Base-by-base conservation (phyloP, 805 yeast species). In the Candida ulmi region DNA sequence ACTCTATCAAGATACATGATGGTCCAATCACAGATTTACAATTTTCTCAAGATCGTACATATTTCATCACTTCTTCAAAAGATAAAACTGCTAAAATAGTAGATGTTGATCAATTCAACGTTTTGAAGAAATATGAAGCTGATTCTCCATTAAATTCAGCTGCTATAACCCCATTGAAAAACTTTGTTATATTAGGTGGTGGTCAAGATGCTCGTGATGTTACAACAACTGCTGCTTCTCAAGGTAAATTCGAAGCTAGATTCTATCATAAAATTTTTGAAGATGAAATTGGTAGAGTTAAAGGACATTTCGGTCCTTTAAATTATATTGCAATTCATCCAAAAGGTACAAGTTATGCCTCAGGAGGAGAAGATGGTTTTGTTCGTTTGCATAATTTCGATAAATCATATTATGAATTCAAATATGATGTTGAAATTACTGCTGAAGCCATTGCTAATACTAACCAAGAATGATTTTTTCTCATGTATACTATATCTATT, bases 161-260 rank as follows among this genome's bases (percentile, higher is more conserved):
- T 16, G 83, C 95, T 49, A 83, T 93, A 51, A 90, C 99, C 13
- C 95, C 98, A 19, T 71, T 80, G 42, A 93, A 93, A 68, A 91
- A 93, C 59, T 91, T 82, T 60, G 84, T 93, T 46, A 82, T 93
- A 36, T 72, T 93, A 46, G 99, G 98, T 39, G 99, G 99, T 69
- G 99, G 99, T 80, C 98, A 93, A 72, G 98, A 88, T 56, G 98
- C 99, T 30, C 80, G 88, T 65, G 95, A 90, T 63, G 99, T 93
- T 59, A 93, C 99, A 32, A 93, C 98, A n/a, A 88, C 98, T 21
- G 77, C 93, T 32, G 80, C 88, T 40, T 73, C 83, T 36, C 95
- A 91, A 65, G 99, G 99, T 70, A 87, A 87, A 60, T 93, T 93
- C 63, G 98, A 93, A 71, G 93, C 97, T 28, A 79, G 96, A 68